These are phyloP conservation scores for Aurantiochytrium sp. DNA, from an alignment of 108 stramenopile species.

Conservation along the genomic window DNA sequence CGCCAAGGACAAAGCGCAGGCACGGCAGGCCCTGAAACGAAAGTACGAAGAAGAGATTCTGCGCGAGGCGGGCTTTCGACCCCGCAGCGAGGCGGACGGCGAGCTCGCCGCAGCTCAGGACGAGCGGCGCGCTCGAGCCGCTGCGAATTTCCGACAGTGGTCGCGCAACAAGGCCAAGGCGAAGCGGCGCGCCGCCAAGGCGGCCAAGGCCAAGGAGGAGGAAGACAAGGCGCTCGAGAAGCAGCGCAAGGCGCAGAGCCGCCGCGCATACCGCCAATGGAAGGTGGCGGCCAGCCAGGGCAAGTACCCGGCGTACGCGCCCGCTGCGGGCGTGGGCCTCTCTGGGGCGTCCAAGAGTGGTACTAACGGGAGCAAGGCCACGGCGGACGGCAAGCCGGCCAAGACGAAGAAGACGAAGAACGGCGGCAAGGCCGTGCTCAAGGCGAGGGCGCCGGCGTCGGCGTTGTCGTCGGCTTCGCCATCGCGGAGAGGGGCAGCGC, in stretches of 20 bases:
- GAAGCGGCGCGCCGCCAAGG: neutral
- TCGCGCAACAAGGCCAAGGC: neutral
- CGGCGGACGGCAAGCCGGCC: too few relatives aligned
- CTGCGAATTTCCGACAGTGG: neutral
- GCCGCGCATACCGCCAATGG: neutral
- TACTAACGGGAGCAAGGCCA: too few relatives aligned
- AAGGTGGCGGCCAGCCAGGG: neutral
- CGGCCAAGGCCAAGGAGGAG: neutral
- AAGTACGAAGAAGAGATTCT: neutral
- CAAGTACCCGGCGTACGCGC: neutral
- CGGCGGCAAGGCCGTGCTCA: too few relatives aligned
- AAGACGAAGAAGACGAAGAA: too few relatives aligned
- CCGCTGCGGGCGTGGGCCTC: neutral
- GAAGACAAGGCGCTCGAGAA: neutral
- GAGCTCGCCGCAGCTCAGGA: neutral
- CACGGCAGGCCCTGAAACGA: neutral
- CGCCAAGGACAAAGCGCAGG: neutral
- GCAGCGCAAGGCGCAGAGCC: neutral
- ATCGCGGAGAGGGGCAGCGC: neutral
- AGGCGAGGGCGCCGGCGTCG: too few relatives aligned
- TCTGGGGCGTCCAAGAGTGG: neutral
- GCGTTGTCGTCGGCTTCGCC: neutral
- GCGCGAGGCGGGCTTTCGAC: neutral
- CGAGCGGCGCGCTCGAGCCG: neutral
- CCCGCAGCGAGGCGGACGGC: neutral